phyloP scores from a whole-genome alignment of 73 alveolate species.

The Effrenium voratum region DNA sequence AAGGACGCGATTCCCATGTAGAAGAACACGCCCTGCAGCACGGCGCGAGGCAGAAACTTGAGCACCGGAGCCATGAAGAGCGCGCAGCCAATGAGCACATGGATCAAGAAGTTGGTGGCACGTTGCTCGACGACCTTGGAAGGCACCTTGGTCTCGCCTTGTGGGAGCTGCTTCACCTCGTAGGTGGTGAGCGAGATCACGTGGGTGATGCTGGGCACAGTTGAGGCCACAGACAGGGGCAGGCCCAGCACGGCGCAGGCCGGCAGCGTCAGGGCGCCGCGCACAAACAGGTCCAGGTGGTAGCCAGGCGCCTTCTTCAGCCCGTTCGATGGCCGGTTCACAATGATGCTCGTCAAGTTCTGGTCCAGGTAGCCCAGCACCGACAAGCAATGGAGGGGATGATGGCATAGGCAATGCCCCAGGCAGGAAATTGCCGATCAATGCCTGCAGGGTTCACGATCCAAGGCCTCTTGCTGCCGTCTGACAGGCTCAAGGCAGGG shows the following conservation, averaged over 20 bases:
- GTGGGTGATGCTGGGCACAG: neutral
- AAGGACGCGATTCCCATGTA: neutral
- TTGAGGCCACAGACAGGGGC: conserved; percentile 6
- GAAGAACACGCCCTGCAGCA: conserved; percentile 23
- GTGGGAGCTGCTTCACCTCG: conserved; percentile 16
- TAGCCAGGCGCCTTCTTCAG: conserved; percentile 14
- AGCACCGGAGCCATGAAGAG: conserved; percentile 5
- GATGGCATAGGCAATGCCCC: no score
- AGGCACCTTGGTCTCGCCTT: conserved; percentile 10
- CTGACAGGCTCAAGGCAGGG: no score
- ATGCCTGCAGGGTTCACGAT: no score
- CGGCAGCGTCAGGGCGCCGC: neutral
- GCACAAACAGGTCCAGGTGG: conserved; percentile 14
- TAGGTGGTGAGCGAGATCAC: conserved; percentile 14
- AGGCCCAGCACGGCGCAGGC: conserved; percentile 13
- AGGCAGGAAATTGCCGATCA: no score
- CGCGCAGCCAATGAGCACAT: neutral
- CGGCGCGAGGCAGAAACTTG: conserved; percentile 13
- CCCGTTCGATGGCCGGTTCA: neutral
- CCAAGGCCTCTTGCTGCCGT: no score
- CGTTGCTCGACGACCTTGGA: conserved; percentile 21
- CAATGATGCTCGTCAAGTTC: neutral
- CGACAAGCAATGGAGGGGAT: conserved; percentile 3
- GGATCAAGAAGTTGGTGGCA: neutral
- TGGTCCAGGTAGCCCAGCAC: conserved; percentile 15